Conservation (phyloP, 768 basidiomycete species). For the Pulveroboletus frians region DNA sequence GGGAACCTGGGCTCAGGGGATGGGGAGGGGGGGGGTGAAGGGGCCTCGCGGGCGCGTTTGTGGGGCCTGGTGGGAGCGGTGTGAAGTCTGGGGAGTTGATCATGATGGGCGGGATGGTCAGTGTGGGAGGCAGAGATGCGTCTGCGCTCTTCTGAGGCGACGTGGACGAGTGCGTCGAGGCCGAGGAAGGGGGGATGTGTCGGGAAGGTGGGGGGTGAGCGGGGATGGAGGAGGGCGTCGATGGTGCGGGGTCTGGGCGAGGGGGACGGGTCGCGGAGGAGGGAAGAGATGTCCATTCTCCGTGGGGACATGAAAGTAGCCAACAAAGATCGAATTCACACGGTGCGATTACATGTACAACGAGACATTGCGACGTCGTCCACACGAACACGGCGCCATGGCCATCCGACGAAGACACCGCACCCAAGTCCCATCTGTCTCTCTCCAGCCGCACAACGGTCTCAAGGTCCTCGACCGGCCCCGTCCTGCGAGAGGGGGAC, state of each 20-base stretch:
- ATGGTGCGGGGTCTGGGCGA: conserved; percentile 14
- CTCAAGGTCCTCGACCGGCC: conserved; percentile 81
- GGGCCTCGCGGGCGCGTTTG: conserved; percentile 21
- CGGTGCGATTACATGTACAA: conserved; percentile 52
- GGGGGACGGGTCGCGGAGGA: conserved; percentile 43
- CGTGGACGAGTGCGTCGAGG: conserved; percentile 67
- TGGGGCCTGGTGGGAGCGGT: conserved; percentile 9
- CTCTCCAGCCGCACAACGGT: conserved; percentile 86
- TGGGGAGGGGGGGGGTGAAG: conserved; percentile 9
- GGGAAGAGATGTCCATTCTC: conserved; percentile 70
- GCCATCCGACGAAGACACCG: conserved; percentile 50
- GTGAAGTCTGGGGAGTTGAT: conserved; percentile 7
- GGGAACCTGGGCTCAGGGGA: conserved; percentile 10
- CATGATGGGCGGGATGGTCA: conserved; percentile 17
- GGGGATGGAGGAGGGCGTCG: conserved; percentile 18
- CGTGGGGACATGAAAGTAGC: conserved; percentile 48
- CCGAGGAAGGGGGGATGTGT: conserved; percentile 29
- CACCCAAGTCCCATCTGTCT: conserved; percentile 84
- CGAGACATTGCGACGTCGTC: conserved; percentile 84
- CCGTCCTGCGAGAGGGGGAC: conserved; percentile 64
- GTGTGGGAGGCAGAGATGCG: conserved; percentile 42
- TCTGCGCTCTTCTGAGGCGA: conserved; percentile 60
- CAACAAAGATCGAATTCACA: not conserved
- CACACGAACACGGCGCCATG: conserved; percentile 64
- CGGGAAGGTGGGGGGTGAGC: not conserved